A percentile compares a stretch with the other conserved stretches of the same genome.
phyloP scores from a whole-genome alignment of 176 grass and related monocot genomes.

The Cymbopogon citratus region DNA sequence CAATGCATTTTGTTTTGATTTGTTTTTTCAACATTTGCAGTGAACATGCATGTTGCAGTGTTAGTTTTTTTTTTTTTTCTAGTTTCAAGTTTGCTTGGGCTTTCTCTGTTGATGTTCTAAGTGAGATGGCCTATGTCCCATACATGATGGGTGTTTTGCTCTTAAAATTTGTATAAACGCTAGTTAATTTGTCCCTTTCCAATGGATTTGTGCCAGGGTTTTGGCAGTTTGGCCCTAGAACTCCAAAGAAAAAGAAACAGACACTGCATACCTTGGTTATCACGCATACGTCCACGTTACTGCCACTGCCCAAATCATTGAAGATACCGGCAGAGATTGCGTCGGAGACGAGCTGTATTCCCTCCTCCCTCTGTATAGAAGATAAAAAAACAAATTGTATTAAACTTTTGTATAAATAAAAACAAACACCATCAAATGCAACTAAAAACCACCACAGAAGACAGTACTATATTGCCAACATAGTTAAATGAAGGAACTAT shows the following conservation, averaged over 20 bases:
- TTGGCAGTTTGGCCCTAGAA: not conserved
- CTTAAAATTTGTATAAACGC: not conserved
- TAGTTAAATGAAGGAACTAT: not conserved
- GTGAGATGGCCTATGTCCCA: not conserved
- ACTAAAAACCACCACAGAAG: not conserved
- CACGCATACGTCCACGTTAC: constrained; percentile 92
- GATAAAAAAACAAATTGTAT: constrained; percentile 2
- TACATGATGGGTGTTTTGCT: not conserved
- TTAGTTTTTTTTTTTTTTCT: not conserved
- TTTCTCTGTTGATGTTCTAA: not conserved
- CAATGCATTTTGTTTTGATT: no score
- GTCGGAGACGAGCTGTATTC: constrained; percentile 65
- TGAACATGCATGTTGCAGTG: not conserved
- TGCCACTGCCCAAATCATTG: constrained; percentile 95
- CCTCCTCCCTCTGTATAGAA: constrained; percentile 80
- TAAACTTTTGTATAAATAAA: not conserved
- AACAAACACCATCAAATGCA: not conserved
- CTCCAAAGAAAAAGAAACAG: not conserved
- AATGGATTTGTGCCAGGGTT: not conserved
- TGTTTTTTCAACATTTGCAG: no score
- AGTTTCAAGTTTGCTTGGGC: not conserved
- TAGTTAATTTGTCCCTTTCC: not conserved
- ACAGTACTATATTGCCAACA: not conserved
- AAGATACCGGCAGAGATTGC: constrained; percentile 88
- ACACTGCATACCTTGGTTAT: constrained; percentile 76